Percentiles rank a stretch among this genome's conserved stretches.
phyloP scores from a whole-genome alignment of 2,329 filamentous ascomycete species.

The Massarina eburnea region DNA sequence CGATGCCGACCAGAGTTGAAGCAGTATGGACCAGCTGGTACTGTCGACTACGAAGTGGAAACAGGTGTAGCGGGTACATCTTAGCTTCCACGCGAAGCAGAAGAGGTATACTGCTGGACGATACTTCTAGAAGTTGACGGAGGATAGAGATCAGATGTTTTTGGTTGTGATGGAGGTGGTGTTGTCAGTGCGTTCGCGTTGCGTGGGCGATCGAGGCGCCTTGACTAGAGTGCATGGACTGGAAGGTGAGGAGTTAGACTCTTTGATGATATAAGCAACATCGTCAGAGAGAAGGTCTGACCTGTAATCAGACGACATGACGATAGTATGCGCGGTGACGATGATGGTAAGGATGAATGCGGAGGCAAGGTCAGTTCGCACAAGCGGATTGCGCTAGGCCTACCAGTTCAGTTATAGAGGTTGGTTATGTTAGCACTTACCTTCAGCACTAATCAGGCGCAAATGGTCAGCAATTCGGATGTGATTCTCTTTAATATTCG shows the following conservation, averaged over 20 bases:
- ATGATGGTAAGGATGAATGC: too few relatives aligned
- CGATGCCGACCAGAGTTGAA: background rate
- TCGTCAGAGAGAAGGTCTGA: background rate
- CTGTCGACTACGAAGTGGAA: background rate
- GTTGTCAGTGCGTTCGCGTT: background rate
- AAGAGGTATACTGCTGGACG: background rate
- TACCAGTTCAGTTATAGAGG: too few relatives aligned
- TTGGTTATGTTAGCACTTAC: too few relatives aligned
- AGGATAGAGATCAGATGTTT: background rate
- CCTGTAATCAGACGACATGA: conserved; percentile 6
- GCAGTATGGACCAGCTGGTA: background rate
- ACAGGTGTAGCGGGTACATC: background rate
- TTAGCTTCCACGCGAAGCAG: too few relatives aligned
- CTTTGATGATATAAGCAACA: background rate
- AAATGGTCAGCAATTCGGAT: too few relatives aligned
- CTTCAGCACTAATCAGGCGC: too few relatives aligned
- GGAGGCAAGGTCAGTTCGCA: too few relatives aligned
- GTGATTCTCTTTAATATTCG: too few relatives aligned
- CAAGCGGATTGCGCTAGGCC: too few relatives aligned
- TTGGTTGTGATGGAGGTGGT: background rate
- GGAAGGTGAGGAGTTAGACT: background rate
- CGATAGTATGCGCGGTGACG: too few relatives aligned
- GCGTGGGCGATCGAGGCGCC: background rate
- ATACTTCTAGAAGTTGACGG: background rate
- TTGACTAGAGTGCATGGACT: background rate